Percentiles rank a stretch among this genome's conserved stretches.
These are phyloP conservation scores for Phytophthora pini DNA, from an alignment of 352 stramenopile species.

Conservation along the genomic window DNA sequence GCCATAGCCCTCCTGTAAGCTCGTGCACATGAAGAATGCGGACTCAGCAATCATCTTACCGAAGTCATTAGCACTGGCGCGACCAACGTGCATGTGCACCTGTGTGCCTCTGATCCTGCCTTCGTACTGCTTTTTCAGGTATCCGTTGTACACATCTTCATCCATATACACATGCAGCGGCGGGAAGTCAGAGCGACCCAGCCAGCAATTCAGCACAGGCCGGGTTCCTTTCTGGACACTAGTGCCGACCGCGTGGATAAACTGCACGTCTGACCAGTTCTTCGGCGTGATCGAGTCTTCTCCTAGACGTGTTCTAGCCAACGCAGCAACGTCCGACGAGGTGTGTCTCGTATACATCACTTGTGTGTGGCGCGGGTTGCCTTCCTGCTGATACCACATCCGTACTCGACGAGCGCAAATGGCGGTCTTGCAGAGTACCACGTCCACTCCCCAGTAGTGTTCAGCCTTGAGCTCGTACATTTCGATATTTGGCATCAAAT, in stretches of 20 bases:
- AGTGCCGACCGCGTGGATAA: conserved; percentile 59
- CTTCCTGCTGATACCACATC: conserved; percentile 62
- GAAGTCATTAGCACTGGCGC: conserved; percentile 44
- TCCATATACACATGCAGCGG: conserved; percentile 61
- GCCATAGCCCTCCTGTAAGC: conserved; percentile 64
- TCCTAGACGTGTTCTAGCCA: conserved; percentile 42
- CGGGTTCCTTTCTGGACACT: conserved; percentile 66
- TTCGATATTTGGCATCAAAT: conserved; percentile 51
- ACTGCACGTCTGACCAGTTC: conserved; percentile 53
- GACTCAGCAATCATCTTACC: conserved; percentile 58
- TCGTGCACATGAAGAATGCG: conserved; percentile 70
- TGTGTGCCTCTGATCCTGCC: conserved; percentile 31
- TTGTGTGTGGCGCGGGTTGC: conserved; percentile 53
- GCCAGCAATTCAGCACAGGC: conserved; percentile 66
- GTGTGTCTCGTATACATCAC: conserved; percentile 70
- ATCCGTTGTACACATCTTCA: conserved; percentile 40
- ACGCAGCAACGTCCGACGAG: conserved; percentile 52
- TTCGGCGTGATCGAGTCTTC: conserved; percentile 39
- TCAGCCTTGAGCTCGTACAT: conserved; percentile 67
- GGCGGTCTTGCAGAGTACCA: conserved; percentile 65
- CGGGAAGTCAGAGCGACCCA: conserved; percentile 53
- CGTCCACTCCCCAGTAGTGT: conserved; percentile 59
- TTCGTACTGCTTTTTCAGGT: conserved; percentile 40
- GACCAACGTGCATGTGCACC: conserved; percentile 48
- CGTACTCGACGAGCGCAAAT: conserved; percentile 52